Percentiles rank a stretch among this genome's conserved stretches.
These are phyloP conservation scores for Axilococcus clingmanii DNA, from an alignment of 139 green algal species.

Conservation along the genomic window DNA sequence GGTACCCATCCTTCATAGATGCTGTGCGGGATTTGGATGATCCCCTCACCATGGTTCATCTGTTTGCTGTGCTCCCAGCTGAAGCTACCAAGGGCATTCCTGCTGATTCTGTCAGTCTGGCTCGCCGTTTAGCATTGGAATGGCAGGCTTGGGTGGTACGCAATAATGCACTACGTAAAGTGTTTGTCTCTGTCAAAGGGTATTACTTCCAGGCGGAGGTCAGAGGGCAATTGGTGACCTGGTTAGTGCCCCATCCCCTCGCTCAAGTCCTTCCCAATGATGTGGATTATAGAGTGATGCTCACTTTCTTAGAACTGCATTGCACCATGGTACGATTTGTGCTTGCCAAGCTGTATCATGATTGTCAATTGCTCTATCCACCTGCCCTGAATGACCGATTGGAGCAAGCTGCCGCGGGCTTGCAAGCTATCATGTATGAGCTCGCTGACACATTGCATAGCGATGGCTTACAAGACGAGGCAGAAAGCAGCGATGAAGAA, in stretches of 20 bases:
- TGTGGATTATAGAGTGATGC: slow-evolving; percentile 97
- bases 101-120: slow-evolving; percentile 25
- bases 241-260: slow-evolving; percentile 88
- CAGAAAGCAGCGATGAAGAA: slow-evolving; percentile 9
- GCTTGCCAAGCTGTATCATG: slow-evolving; percentile 96
- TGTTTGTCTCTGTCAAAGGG: slow-evolving; percentile 96
- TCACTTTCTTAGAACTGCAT: slow-evolving; percentile 99
- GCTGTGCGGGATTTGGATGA: slow-evolving; percentile 97
- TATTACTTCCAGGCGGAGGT: slow-evolving; percentile 77
- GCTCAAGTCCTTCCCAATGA: slow-evolving; percentile 80
- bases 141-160: slow-evolving; percentile 89
- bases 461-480: slow-evolving; percentile 2
- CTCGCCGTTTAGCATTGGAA: slow-evolving; percentile 75
- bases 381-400: slow-evolving; percentile 69
- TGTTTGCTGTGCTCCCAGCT: slow-evolving; percentile 90
- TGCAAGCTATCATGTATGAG: slow-evolving; percentile 40
- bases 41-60: slow-evolving; percentile 86
- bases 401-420: slow-evolving; percentile 57
- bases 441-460: neutral
- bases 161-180: slow-evolving; percentile 70
- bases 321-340: slow-evolving; percentile 68
- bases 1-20: slow-evolving; percentile 96
- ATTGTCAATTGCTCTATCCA: slow-evolving; percentile 75
- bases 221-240: slow-evolving; percentile 84
- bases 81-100: slow-evolving; percentile 43